Percentiles rank a stretch among this genome's conserved stretches.
Conservation (phyloP, 164 flowering plant species). For the Piper longum region DNA sequence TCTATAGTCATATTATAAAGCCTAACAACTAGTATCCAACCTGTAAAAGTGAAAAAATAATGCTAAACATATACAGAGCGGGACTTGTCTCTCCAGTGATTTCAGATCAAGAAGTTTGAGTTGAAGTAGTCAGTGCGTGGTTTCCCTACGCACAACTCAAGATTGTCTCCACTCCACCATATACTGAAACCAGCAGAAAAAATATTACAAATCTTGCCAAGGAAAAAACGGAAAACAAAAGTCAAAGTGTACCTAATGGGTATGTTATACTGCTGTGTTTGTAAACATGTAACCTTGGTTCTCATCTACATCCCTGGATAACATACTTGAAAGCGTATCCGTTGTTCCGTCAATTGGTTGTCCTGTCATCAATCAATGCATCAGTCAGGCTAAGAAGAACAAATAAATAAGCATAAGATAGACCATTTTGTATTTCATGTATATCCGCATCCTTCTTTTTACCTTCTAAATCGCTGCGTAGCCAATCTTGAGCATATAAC, state of each 20-base stretch:
- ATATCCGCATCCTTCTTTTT: no score
- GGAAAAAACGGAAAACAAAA: background rate
- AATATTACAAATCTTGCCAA: no score
- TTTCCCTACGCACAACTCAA: no score
- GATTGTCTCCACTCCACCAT: no score
- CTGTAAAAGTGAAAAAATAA: no score
- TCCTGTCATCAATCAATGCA: background rate
- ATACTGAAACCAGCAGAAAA: no score
- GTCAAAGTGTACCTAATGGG: background rate
- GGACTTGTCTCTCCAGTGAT: no score
- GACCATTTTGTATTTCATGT: background rate
- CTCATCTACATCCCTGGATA: background rate
- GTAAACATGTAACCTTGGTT: background rate
- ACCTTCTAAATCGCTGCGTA: slow-evolving; percentile 4
- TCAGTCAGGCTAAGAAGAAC: background rate
- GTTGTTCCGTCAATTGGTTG: background rate
- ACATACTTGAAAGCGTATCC: background rate
- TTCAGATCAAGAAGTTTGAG: no score
- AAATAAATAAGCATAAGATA: background rate
- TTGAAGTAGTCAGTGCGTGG: no score
- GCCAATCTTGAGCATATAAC: slow-evolving; percentile 4
- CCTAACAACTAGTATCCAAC: no score
- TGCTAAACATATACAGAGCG: no score
- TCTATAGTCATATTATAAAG: no score
- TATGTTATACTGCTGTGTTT: background rate